Evolutionary conservation across 176 grass and related monocot genomes (phyloP).

Genomic region (Metroxylon sagu): DNA sequence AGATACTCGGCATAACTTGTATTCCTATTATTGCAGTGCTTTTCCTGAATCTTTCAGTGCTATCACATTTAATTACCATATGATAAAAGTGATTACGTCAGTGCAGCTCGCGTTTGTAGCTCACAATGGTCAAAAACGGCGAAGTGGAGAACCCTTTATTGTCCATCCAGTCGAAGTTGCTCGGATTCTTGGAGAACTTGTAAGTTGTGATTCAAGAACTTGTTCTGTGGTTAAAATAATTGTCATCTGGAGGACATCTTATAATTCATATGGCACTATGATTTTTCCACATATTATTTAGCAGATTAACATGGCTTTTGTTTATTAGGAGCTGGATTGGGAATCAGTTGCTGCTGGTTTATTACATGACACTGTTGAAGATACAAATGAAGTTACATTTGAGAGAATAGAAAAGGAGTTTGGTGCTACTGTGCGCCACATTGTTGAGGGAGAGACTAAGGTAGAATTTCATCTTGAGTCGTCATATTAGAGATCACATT

Average conservation of each 20-base stretch:
- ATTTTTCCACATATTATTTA: too few species aligned
- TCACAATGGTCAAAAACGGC: slow-evolving; percentile 85
- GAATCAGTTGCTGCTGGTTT: slow-evolving; percentile 95
- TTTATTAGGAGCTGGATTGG: slow-evolving; percentile 94
- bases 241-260: too few species aligned
- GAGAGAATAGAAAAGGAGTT: slow-evolving; percentile 95
- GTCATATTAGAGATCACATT: slow-evolving; percentile 5
- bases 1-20: slow-evolving; percentile 1
- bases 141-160: slow-evolving; percentile 97
- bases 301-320: slow-evolving; percentile 9
- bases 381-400: slow-evolving; percentile 90
- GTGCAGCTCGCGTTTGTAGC: slow-evolving; percentile 92
- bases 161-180: slow-evolving; percentile 99
- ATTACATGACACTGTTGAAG: slow-evolving; percentile 98
- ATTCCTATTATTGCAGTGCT: too few species aligned
- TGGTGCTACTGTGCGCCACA: slow-evolving; percentile 66
- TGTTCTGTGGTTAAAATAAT: slow-evolving; percentile 18
- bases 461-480: slow-evolving; percentile 23
- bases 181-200: slow-evolving; percentile 83
- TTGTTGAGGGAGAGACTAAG: slow-evolving; percentile 99
- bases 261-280: too few species aligned
- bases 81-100: slow-evolving; percentile 22
- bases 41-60: too few species aligned
- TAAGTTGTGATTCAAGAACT: slow-evolving; percentile 36
- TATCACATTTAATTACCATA: too few species aligned